These are phyloP conservation scores for Saccharomycopsis microspora DNA, from an alignment of 805 yeast species.

Conservation along the genomic window DNA sequence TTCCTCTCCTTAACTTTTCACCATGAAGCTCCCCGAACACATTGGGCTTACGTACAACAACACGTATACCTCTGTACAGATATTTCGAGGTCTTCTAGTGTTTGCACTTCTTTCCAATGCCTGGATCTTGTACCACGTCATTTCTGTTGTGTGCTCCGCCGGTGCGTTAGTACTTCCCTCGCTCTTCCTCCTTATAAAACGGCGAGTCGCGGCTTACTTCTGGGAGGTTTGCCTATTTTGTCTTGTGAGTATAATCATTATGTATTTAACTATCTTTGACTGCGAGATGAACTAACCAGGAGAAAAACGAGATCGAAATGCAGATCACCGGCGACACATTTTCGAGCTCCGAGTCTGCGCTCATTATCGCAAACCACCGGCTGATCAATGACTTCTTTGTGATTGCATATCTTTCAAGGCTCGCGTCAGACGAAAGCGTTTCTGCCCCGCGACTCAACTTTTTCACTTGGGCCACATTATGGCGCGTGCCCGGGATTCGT, in stretches of 20 bases:
- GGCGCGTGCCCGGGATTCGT: constrained; percentile 47
- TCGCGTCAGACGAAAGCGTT: neutral
- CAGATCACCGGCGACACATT: constrained; percentile 13
- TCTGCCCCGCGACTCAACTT: constrained; percentile 38
- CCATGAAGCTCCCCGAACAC: constrained; percentile 2
- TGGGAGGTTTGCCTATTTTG: constrained; percentile 11
- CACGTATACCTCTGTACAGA: too few species aligned
- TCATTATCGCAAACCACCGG: constrained; percentile 11
- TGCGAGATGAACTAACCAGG: constrained; percentile 1
- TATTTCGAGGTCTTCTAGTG: too few species aligned
- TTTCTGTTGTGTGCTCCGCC: constrained; percentile 4
- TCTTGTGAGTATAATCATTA: constrained; percentile 4
- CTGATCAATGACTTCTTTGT: constrained; percentile 12
- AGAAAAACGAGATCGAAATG: constrained; percentile 12
- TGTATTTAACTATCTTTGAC: neutral
- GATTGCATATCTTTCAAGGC: constrained; percentile 11
- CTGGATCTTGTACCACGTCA: constrained; percentile 7
- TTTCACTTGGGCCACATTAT: constrained; percentile 59
- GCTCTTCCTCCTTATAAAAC: constrained; percentile 7
- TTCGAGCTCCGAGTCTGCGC: constrained; percentile 7
- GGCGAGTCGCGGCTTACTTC: constrained; percentile 5
- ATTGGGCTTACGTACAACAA: neutral
- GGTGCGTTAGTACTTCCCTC: constrained; percentile 6
- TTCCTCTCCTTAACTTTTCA: neutral
- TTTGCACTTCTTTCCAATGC: neutral